phyloP scores from a whole-genome alignment of 208 protist genomes.

The Wallacemonas sp. region DNA sequence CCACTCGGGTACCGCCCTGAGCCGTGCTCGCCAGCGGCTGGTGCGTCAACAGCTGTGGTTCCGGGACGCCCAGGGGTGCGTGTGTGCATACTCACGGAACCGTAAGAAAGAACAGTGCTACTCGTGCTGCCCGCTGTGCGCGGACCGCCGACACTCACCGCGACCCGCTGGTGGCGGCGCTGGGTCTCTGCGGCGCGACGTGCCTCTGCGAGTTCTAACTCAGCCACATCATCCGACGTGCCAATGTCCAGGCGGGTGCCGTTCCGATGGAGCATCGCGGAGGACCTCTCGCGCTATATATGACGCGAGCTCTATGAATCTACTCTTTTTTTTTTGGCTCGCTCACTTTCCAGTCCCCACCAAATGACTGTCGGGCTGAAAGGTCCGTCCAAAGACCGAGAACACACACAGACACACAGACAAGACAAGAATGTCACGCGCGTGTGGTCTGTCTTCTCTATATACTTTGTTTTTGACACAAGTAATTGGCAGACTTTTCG shows the following conservation, averaged over 20 bases:
- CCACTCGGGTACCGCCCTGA: no score
- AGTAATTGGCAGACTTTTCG: no score
- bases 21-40: no score
- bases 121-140: neutral
- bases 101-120: slow-evolving; percentile 7
- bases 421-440: no score
- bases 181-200: slow-evolving; percentile 7
- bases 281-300: no score
- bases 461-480: no score
- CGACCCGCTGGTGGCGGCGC: slow-evolving; percentile 1
- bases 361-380: no score
- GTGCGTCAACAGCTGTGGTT: neutral
- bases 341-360: slow-evolving; percentile 2
- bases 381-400: no score
- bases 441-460: no score
- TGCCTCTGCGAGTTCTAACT: slow-evolving; percentile 61
- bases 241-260: slow-evolving; percentile 78
- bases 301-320: no score
- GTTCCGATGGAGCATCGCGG: slow-evolving; percentile 63
- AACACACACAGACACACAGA: neutral
- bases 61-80: neutral
- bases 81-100: neutral
- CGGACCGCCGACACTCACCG: neutral
- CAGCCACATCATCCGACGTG: slow-evolving; percentile 73
- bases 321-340: neutral